Base-by-base conservation (phyloP, 2,329 filamentous ascomycete species). In the Claviceps pazoutovae region DNA sequence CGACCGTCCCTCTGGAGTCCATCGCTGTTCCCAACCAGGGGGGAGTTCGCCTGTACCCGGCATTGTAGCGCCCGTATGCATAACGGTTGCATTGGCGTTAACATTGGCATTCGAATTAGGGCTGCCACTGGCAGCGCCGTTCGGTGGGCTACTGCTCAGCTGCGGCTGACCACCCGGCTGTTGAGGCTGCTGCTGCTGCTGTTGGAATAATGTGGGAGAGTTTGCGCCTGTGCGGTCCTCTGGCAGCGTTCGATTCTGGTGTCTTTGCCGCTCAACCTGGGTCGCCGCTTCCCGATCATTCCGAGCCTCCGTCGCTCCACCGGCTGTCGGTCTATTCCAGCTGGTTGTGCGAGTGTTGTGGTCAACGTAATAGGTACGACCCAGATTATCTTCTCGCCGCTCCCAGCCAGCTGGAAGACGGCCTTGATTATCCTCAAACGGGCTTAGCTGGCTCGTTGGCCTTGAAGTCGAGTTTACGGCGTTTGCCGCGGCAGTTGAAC, bases 321-420 rank as follows among this genome's bases (percentile, higher is more conserved):
- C 85, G 54, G 83, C 83, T 41, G 88, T 86, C 7, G 93, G 93
- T 54, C 93, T 78, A 60, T 87, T 91, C 93, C 93, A 98, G 60
- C 91, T 97, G 1, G 93, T 98, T 51, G 93, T 91, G 61, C 93
- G 79, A 6, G 90, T 95, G 67, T 97, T 97, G 67, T 97, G 93
- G 63, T 98, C 93, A 50, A 98, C 93, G 65, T 97, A 98, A 66
- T 98, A 98, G 21, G 91, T 97, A 61, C 93, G 80, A 50, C 93
- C 91, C 44, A 97, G 70, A 60, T 96, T 93, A 66, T 98, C 93
- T 67, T 97, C 91, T 52, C 93, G 82, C 52, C 93, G 83, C 71
- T 98, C 93, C 91, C 93, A 98, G 37, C 93, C 93, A 49, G 86
- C 83, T 37, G 93, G 93, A 51, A 98, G 71, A 59, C 91, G 83